These are phyloP conservation scores for Dalbergia cultrata DNA, from an alignment of 306 rosid genomes.

Conservation along the genomic window DNA sequence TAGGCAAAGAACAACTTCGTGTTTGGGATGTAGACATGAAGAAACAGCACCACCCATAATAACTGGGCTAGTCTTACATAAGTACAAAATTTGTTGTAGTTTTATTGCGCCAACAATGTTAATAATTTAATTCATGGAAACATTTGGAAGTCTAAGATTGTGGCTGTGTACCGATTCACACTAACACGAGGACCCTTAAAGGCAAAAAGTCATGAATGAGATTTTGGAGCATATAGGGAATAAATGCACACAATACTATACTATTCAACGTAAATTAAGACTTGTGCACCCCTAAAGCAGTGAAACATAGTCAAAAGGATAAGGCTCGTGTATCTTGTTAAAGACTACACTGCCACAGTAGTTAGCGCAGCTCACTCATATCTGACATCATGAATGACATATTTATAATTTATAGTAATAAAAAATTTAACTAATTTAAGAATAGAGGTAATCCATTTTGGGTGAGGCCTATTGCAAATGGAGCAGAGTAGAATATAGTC, in stretches of 20 bases:
- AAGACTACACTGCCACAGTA: neutral
- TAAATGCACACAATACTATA: neutral
- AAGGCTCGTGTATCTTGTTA: neutral
- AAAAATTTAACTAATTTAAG: too few relatives aligned
- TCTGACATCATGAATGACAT: slow-evolving; percentile 33
- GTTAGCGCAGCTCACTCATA: neutral
- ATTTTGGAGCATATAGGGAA: neutral
- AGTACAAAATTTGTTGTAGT: neutral
- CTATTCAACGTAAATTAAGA: neutral
- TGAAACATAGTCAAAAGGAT: neutral
- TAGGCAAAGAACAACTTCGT: neutral
- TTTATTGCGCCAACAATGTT: neutral
- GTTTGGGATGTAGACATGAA: neutral
- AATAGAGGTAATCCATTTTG: too few relatives aligned
- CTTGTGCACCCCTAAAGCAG: neutral
- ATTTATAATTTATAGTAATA: neutral
- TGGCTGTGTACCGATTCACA: slow-evolving; percentile 24
- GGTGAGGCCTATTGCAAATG: too few relatives aligned
- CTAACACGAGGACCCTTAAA: slow-evolving; percentile 16
- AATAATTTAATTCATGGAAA: neutral
- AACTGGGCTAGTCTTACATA: neutral
- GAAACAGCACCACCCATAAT: neutral
- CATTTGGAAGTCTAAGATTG: slow-evolving; percentile 29
- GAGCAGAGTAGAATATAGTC: too few relatives aligned
- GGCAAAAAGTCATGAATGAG: neutral